Evolutionary conservation across 2,329 filamentous ascomycete genomes (phyloP).

Genomic region (Claviceps pusilla): DNA sequence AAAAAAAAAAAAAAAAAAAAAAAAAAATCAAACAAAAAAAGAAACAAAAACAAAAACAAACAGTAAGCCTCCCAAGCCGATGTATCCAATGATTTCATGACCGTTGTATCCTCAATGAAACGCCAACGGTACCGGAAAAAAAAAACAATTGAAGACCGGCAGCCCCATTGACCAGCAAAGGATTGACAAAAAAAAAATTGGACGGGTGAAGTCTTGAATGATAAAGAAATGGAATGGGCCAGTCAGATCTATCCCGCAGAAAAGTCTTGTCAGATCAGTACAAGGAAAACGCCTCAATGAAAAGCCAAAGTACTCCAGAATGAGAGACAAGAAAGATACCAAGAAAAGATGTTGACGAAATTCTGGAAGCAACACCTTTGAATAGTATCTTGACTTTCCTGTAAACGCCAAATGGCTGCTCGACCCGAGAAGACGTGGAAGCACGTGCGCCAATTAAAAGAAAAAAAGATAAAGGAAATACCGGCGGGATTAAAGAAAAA

Average conservation of each 20-base stretch:
- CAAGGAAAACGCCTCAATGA: background rate
- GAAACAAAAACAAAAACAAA: background rate
- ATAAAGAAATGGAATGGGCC: background rate
- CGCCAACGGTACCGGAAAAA: background rate
- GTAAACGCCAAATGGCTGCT: constrained; percentile 1
- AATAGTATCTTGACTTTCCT: background rate
- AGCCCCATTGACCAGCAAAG: background rate
- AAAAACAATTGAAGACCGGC: background rate
- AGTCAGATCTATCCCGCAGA: background rate
- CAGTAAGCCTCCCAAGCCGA: background rate
- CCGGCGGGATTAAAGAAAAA: background rate
- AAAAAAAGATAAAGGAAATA: background rate
- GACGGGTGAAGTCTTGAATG: background rate
- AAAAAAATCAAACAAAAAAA: background rate
- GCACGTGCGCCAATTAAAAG: background rate
- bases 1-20: background rate
- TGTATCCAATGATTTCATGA: background rate
- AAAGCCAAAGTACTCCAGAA: background rate
- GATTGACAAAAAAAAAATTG: background rate
- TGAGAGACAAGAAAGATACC: background rate
- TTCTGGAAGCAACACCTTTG: background rate
- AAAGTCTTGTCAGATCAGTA: background rate
- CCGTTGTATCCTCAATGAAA: constrained; percentile 3
- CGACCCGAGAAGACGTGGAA: background rate
- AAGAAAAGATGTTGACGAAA: background rate